Evolutionary conservation across 1,284 basidiomycete species (phyloP).

Genomic region (Microbotryum violaceum): DNA sequence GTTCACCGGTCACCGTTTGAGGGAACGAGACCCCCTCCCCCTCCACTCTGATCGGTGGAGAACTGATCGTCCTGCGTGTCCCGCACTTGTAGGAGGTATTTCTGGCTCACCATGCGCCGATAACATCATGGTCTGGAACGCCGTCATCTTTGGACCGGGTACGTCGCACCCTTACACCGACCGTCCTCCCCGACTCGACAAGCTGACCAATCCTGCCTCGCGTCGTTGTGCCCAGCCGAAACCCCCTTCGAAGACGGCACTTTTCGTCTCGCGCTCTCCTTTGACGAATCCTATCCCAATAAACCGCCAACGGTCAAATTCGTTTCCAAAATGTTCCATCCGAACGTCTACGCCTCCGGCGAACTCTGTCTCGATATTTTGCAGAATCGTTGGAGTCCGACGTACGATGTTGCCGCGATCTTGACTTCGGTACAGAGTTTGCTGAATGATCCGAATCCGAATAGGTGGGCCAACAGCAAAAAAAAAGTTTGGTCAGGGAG

Average conservation of each 20-base stretch:
- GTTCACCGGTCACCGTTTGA: too few relatives aligned
- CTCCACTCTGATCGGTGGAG: too few relatives aligned
- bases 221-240: slow-evolving; percentile 56
- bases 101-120: slow-evolving; percentile 93
- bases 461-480: slow-evolving; percentile 47
- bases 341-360: slow-evolving; percentile 96
- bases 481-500: too few relatives aligned
- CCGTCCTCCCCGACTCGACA: neutral
- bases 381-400: slow-evolving; percentile 96
- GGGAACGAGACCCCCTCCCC: too few relatives aligned
- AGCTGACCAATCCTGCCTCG: slow-evolving; percentile 1
- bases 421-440: slow-evolving; percentile 91
- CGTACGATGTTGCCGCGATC: slow-evolving; percentile 97
- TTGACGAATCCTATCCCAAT: slow-evolving; percentile 97
- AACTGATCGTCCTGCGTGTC: too few relatives aligned
- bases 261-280: slow-evolving; percentile 89
- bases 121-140: slow-evolving; percentile 99
- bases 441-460: slow-evolving; percentile 94
- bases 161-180: slow-evolving; percentile 37
- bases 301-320: slow-evolving; percentile 97
- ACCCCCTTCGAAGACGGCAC: slow-evolving; percentile 99
- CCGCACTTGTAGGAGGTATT: slow-evolving; percentile 57
- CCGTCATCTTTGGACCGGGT: slow-evolving; percentile 98
- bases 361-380: slow-evolving; percentile 96
- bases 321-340: slow-evolving; percentile 83